Base-by-base conservation (phyloP, 768 basidiomycete genomes). In the Rubroboletus satanas region DNA sequence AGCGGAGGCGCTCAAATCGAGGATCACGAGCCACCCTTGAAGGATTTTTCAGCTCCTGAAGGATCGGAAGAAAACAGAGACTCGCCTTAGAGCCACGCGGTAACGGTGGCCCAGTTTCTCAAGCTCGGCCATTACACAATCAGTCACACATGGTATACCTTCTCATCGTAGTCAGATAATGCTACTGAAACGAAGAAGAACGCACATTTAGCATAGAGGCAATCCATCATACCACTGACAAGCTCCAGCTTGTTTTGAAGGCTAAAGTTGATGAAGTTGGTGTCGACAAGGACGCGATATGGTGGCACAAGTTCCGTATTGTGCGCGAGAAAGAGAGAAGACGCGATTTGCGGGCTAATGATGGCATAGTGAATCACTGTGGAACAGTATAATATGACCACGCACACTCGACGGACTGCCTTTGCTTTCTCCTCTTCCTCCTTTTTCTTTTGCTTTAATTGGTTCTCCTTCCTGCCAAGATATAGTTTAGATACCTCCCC, bases 61-160 rank as follows among this genome's bases (percentile, higher is more conserved):
- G n/a, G 4, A 44, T 18, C 2, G n/a, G 56, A 17, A 47, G 18
- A 18, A 10, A 15, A 21, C 11, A 2, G 1, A 32, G 43, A 72
- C 88, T 64, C 52, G 94, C 95, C 93, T 85, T 45, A 99, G 77
- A 18, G 97, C 97, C 33, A 98, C 83, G 37, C 97, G 85, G 72
- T 96, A 99, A 63, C 90, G 87, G 49, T 93, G 94, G 3, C 97
- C 97, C 14, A 99, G 76, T 74, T 99, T 99, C 74, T 99, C 97
- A 63, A 99, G 75, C 71, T 99, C 97, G 7, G 96, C 97, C 81
- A 98, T 89, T 12, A 99, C 97, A 65, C 97, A 99, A 72, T 98
- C 97, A 28, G 97, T 98, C n/a, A 99, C 90, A 62, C 94, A 97
- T 1, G 97, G 97, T 63, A 98, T 98, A 71, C 94, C 96, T 98